A percentile compares a stretch with the other conserved stretches of the same genome.
These are phyloP conservation scores for Beta lomatogona DNA, from an alignment of 179 eudicot species.

Conservation along the genomic window DNA sequence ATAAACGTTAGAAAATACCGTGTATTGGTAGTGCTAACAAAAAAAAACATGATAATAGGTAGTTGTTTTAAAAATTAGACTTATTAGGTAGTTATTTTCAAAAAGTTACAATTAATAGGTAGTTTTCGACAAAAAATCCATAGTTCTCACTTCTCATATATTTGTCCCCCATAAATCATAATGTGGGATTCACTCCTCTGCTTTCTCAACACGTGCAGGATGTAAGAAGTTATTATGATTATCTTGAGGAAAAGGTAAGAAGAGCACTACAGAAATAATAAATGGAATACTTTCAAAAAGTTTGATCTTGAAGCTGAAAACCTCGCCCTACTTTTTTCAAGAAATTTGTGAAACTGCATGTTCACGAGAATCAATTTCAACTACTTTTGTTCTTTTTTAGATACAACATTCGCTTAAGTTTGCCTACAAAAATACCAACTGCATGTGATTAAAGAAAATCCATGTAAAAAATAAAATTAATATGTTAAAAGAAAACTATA, in stretches of 20 bases:
- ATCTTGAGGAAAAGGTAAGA: not conserved
- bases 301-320: not conserved
- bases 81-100: too few species aligned
- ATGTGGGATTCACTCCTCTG: not conserved
- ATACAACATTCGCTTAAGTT: constrained; percentile 18
- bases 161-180: too few species aligned
- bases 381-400: constrained; percentile 16
- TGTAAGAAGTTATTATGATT: too few species aligned
- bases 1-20: too few species aligned
- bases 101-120: too few species aligned
- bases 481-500: not conserved
- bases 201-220: too few species aligned
- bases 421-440: not conserved
- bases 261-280: not conserved
- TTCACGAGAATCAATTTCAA: constrained; percentile 28
- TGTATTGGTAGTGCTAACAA: too few species aligned
- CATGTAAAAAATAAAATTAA: not conserved
- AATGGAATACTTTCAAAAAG: not conserved
- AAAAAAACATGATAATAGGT: too few species aligned
- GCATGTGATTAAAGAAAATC: not conserved
- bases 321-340: not conserved
- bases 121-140: too few species aligned
- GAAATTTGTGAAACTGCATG: constrained; percentile 1
- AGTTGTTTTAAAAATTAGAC: too few species aligned
- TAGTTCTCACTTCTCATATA: too few species aligned